Base-by-base conservation (phyloP, 352 stramenopile species). In the Phytopythium kandeliae region DNA sequence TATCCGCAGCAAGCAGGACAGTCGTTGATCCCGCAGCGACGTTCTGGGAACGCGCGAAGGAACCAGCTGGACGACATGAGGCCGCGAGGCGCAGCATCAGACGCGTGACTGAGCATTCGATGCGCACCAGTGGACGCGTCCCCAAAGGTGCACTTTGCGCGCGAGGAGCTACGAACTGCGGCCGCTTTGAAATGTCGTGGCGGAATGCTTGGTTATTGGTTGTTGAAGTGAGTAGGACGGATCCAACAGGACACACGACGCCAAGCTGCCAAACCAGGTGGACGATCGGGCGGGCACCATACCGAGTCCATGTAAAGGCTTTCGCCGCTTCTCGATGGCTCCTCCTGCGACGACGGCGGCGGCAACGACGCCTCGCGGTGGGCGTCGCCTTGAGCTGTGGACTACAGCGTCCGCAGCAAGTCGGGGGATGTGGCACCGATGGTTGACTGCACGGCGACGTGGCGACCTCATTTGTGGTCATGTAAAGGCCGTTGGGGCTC, bases 201-300 rank as follows among this genome's bases (percentile, higher is more conserved):
- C n/a, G n/a, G n/a, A n/a, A n/a, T n/a, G n/a, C n/a, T n/a, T n/a
- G n/a, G n/a, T n/a, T n/a, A n/a, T n/a, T n/a, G n/a, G n/a, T n/a
- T n/a, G n/a, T 43, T 26, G 19, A 43, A 43, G 4, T 16, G 2
- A 12, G 15, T 24, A 9, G 1, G 30, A 21, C 28, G 13, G 5
- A 42, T 30, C 33, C 16, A 30, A 3, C 19, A 13, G 45, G 45
- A 33, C 33, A 11, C 3, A 31, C 6, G 1, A 1, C 10, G 4
- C 31, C 3, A 40, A 24, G 41, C 45, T 31, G 7, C 7, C 30
- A 48, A 48, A 48, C 45, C 28, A 38, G 45, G 28, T 38, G 31
- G 45, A 41, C 28, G 45, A 51, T 51, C 45, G 45, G 28, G n/a
- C 45, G 19, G 31, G 45, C 26, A 51, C 45, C 41, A n/a, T n/a